These are phyloP conservation scores for Evernia prunastri DNA, from an alignment of 495 filamentous ascomycete species.

Conservation along the genomic window DNA sequence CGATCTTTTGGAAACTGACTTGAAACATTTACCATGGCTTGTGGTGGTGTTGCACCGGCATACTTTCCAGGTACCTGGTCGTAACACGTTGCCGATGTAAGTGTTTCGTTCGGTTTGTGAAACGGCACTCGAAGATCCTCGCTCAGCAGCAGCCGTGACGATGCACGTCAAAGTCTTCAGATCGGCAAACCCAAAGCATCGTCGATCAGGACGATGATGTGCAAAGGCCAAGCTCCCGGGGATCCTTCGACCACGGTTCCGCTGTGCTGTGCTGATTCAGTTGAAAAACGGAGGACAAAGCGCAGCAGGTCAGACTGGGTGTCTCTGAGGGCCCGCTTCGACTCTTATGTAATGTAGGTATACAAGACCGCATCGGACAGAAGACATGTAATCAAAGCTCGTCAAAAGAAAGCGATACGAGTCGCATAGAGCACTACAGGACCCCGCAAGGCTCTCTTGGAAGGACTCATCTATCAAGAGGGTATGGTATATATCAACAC, in stretches of 20 bases:
- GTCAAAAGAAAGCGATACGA: too few species aligned
- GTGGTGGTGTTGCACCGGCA: too few species aligned
- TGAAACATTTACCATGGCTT: not conserved
- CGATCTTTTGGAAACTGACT: not conserved
- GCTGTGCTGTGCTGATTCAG: not conserved
- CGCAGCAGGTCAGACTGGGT: not conserved
- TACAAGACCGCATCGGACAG: too few species aligned
- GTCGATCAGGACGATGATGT: not conserved
- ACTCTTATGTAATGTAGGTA: too few species aligned
- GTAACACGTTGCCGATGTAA: too few species aligned
- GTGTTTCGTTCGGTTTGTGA: too few species aligned
- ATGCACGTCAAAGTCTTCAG: not conserved
- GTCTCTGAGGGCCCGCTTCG: too few species aligned
- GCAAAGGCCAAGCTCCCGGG: not conserved
- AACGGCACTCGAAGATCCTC: not conserved
- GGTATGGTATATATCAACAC: too few species aligned
- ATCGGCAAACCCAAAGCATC: not conserved
- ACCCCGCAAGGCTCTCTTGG: too few species aligned
- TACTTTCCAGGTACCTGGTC: not conserved
- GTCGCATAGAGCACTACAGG: too few species aligned
- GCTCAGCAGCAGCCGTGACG: not conserved
- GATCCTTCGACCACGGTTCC: not conserved
- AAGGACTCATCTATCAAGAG: too few species aligned
- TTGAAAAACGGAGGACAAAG: not conserved
- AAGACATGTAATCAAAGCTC: too few species aligned